Base-by-base conservation (phyloP, 2,329 filamentous ascomycete species). In the Colletotrichum lindemuthianum region DNA sequence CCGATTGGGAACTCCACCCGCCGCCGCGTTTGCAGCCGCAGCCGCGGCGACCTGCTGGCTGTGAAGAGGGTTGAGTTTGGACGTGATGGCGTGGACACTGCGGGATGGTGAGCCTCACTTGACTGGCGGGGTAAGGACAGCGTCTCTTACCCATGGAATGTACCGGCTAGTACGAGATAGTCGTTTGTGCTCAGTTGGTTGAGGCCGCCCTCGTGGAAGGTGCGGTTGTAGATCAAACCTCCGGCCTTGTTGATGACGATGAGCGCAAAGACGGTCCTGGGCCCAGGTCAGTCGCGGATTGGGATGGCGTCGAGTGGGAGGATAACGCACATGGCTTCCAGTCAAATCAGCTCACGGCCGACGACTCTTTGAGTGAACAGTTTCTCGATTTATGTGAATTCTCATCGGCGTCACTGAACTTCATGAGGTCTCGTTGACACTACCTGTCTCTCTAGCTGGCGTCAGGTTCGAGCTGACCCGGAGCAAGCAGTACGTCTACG, bases 181-280 rank as follows among this genome's bases (percentile, higher is more conserved):
- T 99, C 96, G 77, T 99, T 99, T 71, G 92, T 95, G 70, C 88
- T 92, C 71, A 99, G 89, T 76, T 95, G 93, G 77, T 92, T 92
- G 65, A 99, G 86, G 49, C 87, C 92, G 66, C 88, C 91, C 47
- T 95, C 88, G 72, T 94, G 90, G 78, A 99, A 98, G 74, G 93
- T 92, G 72, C 93, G 92, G 80, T 98, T 95, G 84, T 97, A 99
- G 79, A 99, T 90, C 58, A 99, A 86, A 72, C 96, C 96, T 66
- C 94, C 96, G 69, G 96, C 94, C 86, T 99, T 99, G 85, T 97
- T 98, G 83, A 99, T 97, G 77, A 99, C 91, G 77, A 98, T 93
- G 74, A 99, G 90, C 64, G 94, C 90, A 78, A 96, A 96, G 77
- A 99, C 91, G 70, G 93, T 92, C 96, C 94, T 98, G 71, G 57